Conservation (phyloP, 208 protist species). For the Borovskyia barvae region DNA sequence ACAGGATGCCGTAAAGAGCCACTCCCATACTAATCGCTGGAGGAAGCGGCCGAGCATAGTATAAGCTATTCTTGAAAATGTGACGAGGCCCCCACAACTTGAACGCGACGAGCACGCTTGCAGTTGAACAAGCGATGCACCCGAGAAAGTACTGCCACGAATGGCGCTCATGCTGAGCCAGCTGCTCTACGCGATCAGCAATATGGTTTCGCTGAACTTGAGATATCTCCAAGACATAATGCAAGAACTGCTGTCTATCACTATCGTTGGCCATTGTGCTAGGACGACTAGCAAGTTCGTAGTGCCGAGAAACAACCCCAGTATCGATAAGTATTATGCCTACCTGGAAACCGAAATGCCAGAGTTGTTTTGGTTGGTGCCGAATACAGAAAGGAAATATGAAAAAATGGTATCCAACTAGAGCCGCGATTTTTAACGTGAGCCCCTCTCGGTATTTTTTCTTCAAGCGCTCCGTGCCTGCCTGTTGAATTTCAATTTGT, state of each 20-base stretch:
- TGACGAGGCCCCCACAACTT: constrained; percentile 86
- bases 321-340: too few relatives aligned
- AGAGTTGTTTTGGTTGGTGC: too few relatives aligned
- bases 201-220: constrained; percentile 68
- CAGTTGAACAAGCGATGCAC: constrained; percentile 61
- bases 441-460: too few relatives aligned
- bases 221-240: constrained; percentile 80
- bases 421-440: too few relatives aligned
- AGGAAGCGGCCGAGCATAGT: constrained; percentile 80
- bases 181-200: constrained; percentile 66
- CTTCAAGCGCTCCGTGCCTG: too few relatives aligned
- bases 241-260: constrained; percentile 53
- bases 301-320: too few relatives aligned
- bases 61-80: constrained; percentile 91
- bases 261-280: constrained; percentile 35
- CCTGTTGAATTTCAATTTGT: too few relatives aligned
- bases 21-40: constrained; percentile 86
- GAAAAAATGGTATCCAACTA: too few relatives aligned
- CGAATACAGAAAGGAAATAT: too few relatives aligned
- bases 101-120: constrained; percentile 59
- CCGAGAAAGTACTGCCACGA: constrained; percentile 87
- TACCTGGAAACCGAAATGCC: too few relatives aligned
- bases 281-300: neutral
- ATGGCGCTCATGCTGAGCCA: constrained; percentile 62
- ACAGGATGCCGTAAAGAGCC: constrained; percentile 80